Evolutionary conservation across 805 yeast species (phyloP), one percentile per base, ranked within the genome.

Genomic region (Ogataea henricii): DNA sequence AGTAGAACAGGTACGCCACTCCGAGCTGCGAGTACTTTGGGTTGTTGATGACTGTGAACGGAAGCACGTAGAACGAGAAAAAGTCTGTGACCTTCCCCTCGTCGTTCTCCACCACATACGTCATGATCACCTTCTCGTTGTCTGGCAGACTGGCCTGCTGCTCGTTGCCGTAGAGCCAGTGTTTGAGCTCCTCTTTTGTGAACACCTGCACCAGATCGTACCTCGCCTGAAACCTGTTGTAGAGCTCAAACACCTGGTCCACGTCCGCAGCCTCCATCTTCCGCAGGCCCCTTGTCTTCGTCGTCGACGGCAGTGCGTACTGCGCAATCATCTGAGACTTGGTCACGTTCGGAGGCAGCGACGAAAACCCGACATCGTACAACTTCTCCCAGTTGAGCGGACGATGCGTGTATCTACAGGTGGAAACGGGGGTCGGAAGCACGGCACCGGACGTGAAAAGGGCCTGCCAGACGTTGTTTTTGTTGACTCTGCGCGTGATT

Each of bases 341-440:
- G 2, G 97, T 84, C 46, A 81, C 81, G 47, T 77, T 78, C 13
- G 78, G 73, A 8, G 97, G 97, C 48, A 90, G 73, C 45, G 82
- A 83, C 10, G 94, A 83, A 59, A 94, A 94, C 0, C 96, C 97
- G 47, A 90, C 96, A 45, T 89, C 96, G 60, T 87, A 74, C 20
- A 94, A 76, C 62, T 89, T 92, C 12, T 81, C 71, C 98, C 99
- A 94, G 64, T 94, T 87, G 55, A 94, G 71, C 1, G 97, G 95
- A 58, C 99, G 86, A 69, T 94, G 99, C 35, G 87, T 86, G 66
- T 94, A 94, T 51, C 97, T 79, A 64, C 95, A 85, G 2, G 89
- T 82, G 10, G 96, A 73, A 4, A 92, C 80, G 0, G 99, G 99
- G n/a, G 91, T 83, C 18, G 99, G 99, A 48, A 94, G 74, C 2